These are phyloP conservation scores for Chlorophyllum brunneum DNA, from an alignment of 768 basidiomycete genomes.

Conservation along the genomic window DNA sequence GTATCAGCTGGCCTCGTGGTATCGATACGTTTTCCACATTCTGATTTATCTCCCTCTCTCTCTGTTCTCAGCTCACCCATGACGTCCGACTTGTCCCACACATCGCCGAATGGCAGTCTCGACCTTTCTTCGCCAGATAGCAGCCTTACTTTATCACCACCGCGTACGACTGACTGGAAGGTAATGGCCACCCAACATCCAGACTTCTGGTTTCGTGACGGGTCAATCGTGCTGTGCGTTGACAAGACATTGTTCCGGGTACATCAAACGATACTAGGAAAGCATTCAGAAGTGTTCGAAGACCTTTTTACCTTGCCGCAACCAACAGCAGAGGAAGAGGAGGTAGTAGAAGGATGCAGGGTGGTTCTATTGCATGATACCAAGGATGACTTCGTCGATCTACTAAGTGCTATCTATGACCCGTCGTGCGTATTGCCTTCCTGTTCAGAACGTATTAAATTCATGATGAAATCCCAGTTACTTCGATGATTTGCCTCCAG, in stretches of 20 bases:
- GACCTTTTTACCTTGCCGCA: slow-evolving; percentile 60
- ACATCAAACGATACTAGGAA: slow-evolving; percentile 41
- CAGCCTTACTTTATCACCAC: neutral
- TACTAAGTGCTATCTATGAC: slow-evolving; percentile 50
- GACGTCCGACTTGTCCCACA: slow-evolving; percentile 3
- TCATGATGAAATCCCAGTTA: slow-evolving; percentile 21
- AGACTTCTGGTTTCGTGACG: slow-evolving; percentile 44
- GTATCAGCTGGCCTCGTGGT: slow-evolving; percentile 10
- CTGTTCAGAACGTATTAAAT: neutral
- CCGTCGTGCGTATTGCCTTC: slow-evolving; percentile 31
- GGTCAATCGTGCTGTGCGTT: slow-evolving; percentile 40
- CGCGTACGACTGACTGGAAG: slow-evolving; percentile 3
- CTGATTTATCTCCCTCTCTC: neutral
- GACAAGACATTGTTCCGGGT: slow-evolving; percentile 38
- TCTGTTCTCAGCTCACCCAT: neutral
- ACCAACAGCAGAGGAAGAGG: slow-evolving; percentile 29
- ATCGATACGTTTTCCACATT: neutral
- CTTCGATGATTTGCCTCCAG: slow-evolving; percentile 30
- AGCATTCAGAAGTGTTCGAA: slow-evolving; percentile 63
- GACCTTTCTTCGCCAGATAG: neutral
- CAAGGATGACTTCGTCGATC: slow-evolving; percentile 42
- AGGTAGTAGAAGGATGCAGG: slow-evolving; percentile 45
- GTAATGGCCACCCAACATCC: slow-evolving; percentile 21
- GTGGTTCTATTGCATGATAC: slow-evolving; percentile 48
- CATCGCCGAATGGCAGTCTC: slow-evolving; percentile 4